Percentiles rank a stretch among this genome's conserved stretches.
phyloP scores from a whole-genome alignment of 768 basidiomycete species.

The Naganishia vaughanmartiniae region DNA sequence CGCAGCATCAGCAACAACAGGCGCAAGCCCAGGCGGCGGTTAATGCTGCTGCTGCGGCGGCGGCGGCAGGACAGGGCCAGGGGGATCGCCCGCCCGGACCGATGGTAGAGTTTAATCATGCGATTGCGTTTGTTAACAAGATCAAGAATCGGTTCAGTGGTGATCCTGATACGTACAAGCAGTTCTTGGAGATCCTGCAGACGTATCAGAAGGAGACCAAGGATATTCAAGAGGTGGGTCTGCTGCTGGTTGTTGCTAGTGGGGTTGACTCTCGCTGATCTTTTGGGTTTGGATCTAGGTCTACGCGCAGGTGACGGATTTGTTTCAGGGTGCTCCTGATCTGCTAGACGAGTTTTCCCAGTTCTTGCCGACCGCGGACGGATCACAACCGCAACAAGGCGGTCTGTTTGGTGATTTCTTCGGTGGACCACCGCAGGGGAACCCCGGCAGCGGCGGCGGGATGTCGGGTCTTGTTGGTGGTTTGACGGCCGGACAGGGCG shows the following conservation, averaged over 20 bases:
- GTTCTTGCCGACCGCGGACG: constrained; percentile 50
- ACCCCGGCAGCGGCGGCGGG: neutral
- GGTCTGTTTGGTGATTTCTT: constrained; percentile 40
- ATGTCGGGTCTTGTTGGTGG: neutral
- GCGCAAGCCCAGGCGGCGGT: neutral
- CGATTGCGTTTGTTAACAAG: constrained; percentile 96
- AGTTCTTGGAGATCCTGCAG: constrained; percentile 56
- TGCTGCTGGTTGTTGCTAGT: neutral
- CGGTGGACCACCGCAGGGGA: constrained; percentile 24
- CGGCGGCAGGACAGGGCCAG: constrained; percentile 13
- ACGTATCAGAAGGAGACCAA: constrained; percentile 60
- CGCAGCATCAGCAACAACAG: constrained; percentile 24
- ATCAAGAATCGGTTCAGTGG: constrained; percentile 88
- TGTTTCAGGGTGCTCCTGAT: constrained; percentile 52
- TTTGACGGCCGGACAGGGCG: neutral
- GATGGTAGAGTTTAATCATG: constrained; percentile 63
- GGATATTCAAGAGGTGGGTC: constrained; percentile 57
- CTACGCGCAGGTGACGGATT: constrained; percentile 51
- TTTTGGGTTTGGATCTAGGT: constrained; percentile 37
- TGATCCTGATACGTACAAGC: constrained; percentile 73
- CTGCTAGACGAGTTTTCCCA: constrained; percentile 53
- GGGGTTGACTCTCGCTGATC: neutral
- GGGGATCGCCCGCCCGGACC: constrained; percentile 31
- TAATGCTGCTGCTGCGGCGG: neutral
- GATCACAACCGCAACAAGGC: constrained; percentile 35